Conservation (phyloP, 306 rosid genomes). For the Ammopiptanthus mongolicus region DNA sequence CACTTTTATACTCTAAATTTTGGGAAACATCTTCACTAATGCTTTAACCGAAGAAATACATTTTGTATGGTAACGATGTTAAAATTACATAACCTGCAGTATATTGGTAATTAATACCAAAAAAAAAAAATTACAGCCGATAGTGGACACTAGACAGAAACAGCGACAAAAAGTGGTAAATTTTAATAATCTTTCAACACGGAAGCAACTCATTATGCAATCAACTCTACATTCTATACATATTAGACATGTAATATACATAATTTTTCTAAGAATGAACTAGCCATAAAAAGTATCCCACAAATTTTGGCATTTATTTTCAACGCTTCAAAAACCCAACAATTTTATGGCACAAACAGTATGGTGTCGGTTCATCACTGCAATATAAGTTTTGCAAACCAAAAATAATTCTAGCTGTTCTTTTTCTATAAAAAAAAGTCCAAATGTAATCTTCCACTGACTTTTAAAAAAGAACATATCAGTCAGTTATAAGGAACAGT, state of each 20-base stretch:
- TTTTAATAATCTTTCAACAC: not conserved
- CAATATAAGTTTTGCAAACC: not conserved
- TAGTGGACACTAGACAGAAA: not conserved
- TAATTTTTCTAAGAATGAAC: not conserved
- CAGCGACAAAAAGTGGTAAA: not conserved
- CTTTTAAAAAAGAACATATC: not conserved
- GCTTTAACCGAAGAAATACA: conserved; percentile 1
- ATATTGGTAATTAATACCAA: not conserved
- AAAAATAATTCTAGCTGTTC: not conserved
- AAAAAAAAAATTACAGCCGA: not conserved
- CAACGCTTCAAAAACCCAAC: not conserved
- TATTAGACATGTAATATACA: not conserved
- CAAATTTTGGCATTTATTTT: not conserved
- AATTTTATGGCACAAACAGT: not conserved
- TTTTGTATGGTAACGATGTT: not conserved
- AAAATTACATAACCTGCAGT: not conserved
- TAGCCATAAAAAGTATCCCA: not conserved
- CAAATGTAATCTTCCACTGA: conserved; percentile 2
- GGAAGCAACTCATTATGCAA: not conserved
- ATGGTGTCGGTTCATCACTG: not conserved
- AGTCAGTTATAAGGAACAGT: not conserved
- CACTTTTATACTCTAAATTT: not conserved
- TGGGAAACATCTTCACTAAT: not conserved
- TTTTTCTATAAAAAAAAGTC: not conserved
- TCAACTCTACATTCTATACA: not conserved